phyloP scores from a whole-genome alignment of 73 alveolate genomes.

The Uronychia setigera region DNA sequence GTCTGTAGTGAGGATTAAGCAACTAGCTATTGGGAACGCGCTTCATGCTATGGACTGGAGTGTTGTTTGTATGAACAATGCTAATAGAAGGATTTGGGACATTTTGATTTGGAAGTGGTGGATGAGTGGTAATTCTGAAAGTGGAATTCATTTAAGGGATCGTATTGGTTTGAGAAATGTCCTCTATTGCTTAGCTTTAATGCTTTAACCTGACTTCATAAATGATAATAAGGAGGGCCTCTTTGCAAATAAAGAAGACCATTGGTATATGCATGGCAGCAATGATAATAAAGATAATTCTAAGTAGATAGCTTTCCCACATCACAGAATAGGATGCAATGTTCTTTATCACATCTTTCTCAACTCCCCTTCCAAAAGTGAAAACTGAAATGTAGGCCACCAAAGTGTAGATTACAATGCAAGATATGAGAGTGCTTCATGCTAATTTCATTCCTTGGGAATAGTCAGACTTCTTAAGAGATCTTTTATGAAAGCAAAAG shows the following conservation, averaged over 20 bases:
- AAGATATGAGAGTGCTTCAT: not conserved
- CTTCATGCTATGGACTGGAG: no score
- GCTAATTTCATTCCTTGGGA: not conserved
- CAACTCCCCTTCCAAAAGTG: conserved; percentile 5
- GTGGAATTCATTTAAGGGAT: not conserved
- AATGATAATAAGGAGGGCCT: conserved; percentile 6
- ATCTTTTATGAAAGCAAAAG: not conserved
- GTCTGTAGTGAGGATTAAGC: no score
- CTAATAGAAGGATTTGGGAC: no score
- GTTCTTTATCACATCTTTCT: conserved; percentile 10
- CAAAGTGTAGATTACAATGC: not conserved
- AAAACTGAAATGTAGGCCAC: conserved; percentile 4
- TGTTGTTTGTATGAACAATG: no score
- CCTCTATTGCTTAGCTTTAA: not conserved
- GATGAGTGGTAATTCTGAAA: no score
- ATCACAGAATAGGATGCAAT: not conserved
- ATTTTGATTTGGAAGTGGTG: no score
- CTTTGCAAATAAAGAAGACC: conserved; percentile 33
- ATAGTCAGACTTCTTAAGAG: not conserved
- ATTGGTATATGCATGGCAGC: conserved; percentile 32
- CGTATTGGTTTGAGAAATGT: not conserved
- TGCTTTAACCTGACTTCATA: not conserved
- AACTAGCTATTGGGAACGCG: no score
- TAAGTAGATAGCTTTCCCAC: not conserved
- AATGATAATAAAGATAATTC: conserved; percentile 10